Evolutionary conservation across 805 yeast genomes (phyloP), one percentile per base, ranked within the genome.

Genomic region (Cyberlindnera xishuangbannaensis): DNA sequence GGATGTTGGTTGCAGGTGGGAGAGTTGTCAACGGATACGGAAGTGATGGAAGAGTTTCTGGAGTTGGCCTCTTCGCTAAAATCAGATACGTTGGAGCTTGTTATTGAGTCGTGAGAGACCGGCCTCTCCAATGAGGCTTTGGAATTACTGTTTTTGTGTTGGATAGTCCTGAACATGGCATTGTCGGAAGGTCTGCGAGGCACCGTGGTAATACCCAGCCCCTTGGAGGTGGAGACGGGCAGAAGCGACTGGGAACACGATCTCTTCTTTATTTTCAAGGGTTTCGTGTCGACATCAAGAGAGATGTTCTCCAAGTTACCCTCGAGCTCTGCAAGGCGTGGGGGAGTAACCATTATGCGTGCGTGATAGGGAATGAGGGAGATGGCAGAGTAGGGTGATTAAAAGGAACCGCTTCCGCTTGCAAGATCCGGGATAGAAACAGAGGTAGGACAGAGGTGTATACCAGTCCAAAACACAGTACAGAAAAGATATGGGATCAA

Each of bases 81-180:
- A 13, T 49, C 53, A 1, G 55, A 50, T 10, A 38, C 41, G 8
- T 24, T 37, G 5, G 52, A 33, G 24, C 45, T 40, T 7, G 42
- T 34, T 11, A 52, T 46, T 4, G 55, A 50, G 35, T 52, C 57
- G 33, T 52, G 47, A 7, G 57, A 52, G 6, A 49, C 51, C 1
- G 57, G 57, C 40, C 57, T 43, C 18, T 50, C 51, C 27, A 42
- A 25, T 2, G 51, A 34, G 4, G 41, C 31, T 15, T 39, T 40
- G 13, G 43, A 34, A 17, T 15, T 20, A n/a, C n/a, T n/a, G n/a
- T n/a, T n/a, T 14, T 25, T 20, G 25, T 7, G 12, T 23, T 31
- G 31, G 30, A 37, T 29, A 14, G 33, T 38, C 26, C 39, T 45
- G 14, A 44, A 27, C 31, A 46, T 33, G 7, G 44, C 30, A 15